Conservation (phyloP, 192 early-diverging fungal species). For the Piromyces finnis region DNA sequence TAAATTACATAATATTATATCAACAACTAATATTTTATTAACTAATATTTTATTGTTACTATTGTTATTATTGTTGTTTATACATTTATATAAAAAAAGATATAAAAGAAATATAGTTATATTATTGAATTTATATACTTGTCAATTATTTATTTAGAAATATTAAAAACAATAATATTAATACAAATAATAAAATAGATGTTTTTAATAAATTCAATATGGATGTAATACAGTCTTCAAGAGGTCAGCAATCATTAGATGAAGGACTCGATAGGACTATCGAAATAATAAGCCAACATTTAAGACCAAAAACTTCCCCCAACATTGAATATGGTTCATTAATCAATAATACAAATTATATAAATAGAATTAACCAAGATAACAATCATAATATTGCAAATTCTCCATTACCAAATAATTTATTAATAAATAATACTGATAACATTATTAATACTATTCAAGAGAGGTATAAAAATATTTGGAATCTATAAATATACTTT, state of each 20-base stretch:
- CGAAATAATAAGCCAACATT: not conserved
- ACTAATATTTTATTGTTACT: too few relatives aligned
- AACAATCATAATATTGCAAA: not conserved
- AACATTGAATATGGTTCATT: not conserved
- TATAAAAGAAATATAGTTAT: too few relatives aligned
- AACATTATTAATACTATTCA: not conserved
- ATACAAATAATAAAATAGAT: not conserved
- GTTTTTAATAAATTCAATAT: not conserved
- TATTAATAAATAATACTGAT: not conserved
- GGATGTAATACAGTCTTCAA: not conserved
- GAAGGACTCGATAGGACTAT: not conserved
- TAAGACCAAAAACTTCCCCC: not conserved
- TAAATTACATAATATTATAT: too few relatives aligned
- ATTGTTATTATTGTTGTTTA: too few relatives aligned
- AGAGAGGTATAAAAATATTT: not conserved
- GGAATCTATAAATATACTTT: too few relatives aligned
- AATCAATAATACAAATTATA: not conserved
- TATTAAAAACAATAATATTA: too few relatives aligned
- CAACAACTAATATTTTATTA: too few relatives aligned
- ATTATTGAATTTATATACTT: too few relatives aligned
- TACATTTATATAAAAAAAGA: too few relatives aligned
- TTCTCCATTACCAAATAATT: not conserved
- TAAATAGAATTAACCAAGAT: not conserved
- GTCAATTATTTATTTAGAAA: too few relatives aligned
- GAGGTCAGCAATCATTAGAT: not conserved